These are phyloP conservation scores for Heterobasidion irregulare DNA, from an alignment of 1,284 basidiomycete genomes.

Conservation along the genomic window DNA sequence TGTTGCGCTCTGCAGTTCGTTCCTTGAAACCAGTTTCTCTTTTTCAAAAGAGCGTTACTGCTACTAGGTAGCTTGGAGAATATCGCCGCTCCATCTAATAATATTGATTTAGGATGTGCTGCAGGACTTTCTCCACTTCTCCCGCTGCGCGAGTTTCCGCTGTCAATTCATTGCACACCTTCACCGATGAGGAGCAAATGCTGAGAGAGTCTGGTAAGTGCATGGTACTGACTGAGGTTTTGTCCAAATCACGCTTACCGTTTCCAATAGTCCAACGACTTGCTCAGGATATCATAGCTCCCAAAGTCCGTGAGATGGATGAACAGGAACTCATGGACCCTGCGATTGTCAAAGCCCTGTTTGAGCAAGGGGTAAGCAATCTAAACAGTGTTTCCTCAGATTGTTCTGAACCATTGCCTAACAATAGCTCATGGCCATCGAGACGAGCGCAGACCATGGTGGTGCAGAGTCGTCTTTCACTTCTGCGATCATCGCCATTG, in stretches of 20 bases:
- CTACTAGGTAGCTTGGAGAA: not conserved
- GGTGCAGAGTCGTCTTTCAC: constrained; percentile 93
- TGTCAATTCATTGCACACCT: constrained; percentile 63
- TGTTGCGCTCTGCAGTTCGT: constrained; percentile 3
- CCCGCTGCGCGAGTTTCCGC: constrained; percentile 8
- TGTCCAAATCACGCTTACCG: not conserved
- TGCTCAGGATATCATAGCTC: constrained; percentile 82
- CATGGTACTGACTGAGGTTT: not conserved
- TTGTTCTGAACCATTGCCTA: not conserved
- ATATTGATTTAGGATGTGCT: not conserved
- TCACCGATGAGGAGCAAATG: constrained; percentile 90
- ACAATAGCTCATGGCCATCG: constrained; percentile 89
- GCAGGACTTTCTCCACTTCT: constrained; percentile 35
- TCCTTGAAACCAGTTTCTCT: not conserved
- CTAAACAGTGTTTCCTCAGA: not conserved
- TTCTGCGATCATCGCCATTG: constrained; percentile 93
- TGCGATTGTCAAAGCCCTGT: constrained; percentile 80
- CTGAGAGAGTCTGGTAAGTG: constrained; percentile 76
- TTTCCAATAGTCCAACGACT: constrained; percentile 67
- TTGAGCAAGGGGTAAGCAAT: constrained; percentile 84
- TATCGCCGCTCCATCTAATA: not conserved
- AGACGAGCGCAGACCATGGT: constrained; percentile 78
- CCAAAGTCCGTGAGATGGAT: constrained; percentile 95
- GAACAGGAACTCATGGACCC: constrained; percentile 96
- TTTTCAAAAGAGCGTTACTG: not conserved